Percentiles rank a stretch among this genome's conserved stretches.
Evolutionary conservation across 1,139 yeast species (phyloP).

Genomic region (Pichia sp.): DNA sequence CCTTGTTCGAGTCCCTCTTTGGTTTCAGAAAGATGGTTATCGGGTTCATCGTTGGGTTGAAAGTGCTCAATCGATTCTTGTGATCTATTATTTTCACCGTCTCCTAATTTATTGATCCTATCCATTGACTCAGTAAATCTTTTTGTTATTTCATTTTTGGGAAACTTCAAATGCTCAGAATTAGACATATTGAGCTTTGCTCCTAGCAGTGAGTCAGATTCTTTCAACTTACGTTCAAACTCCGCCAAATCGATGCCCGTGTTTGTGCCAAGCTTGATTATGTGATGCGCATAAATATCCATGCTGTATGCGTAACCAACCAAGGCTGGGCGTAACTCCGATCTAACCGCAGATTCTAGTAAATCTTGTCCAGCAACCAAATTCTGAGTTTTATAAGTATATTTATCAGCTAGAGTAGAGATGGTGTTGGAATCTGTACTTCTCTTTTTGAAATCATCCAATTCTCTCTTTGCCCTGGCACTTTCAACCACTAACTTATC

Average conservation of each 20-base stretch:
- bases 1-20: too few relatives aligned
- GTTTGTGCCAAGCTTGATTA: not conserved
- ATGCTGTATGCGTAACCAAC: not conserved
- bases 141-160: too few relatives aligned
- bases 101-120: too few relatives aligned
- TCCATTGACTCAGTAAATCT: too few relatives aligned
- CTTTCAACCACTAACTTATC: slow-evolving; percentile 1
- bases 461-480: slow-evolving; percentile 5
- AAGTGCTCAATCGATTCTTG: too few relatives aligned
- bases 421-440: slow-evolving; percentile 5
- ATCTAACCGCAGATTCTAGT: slow-evolving; percentile 6
- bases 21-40: too few relatives aligned
- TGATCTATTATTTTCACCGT: too few relatives aligned
- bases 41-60: too few relatives aligned
- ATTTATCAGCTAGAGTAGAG: not conserved
- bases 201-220: not conserved
- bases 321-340: slow-evolving; percentile 6
- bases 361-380: slow-evolving; percentile 3
- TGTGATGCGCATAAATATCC: not conserved
- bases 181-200: not conserved
- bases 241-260: not conserved
- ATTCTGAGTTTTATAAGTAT: not conserved
- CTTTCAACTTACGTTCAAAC: not conserved
- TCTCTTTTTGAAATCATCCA: slow-evolving; percentile 4
- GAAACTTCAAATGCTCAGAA: not conserved